Evolutionary conservation across 2,329 filamentous ascomycete species (phyloP).

Genomic region (Endocalyx cinctus): DNA sequence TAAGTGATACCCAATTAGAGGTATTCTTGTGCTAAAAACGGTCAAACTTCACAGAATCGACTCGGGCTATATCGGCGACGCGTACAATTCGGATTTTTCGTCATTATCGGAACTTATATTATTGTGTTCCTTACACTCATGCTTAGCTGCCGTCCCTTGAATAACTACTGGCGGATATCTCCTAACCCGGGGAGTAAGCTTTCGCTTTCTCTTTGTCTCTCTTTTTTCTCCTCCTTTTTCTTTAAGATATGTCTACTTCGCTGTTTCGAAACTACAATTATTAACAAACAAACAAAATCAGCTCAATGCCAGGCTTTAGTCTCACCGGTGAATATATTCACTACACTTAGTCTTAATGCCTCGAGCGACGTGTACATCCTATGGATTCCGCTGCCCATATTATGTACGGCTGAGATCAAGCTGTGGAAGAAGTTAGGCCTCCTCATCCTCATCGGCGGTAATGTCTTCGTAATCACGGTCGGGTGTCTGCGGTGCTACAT

Average conservation of each 20-base stretch:
- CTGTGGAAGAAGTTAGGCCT: constrained; percentile 17
- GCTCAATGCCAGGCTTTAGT: constrained; percentile 7
- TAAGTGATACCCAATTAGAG: too few species aligned
- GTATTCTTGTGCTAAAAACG: too few species aligned
- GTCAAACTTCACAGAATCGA: too few species aligned
- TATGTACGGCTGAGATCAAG: constrained; percentile 15
- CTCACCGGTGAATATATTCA: constrained; percentile 4
- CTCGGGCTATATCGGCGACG: constrained; percentile 28
- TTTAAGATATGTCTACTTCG: too few species aligned
- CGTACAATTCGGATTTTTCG: constrained; percentile 38
- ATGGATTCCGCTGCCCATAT: constrained; percentile 11
- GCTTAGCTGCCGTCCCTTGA: constrained; percentile 47
- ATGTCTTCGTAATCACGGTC: constrained; percentile 11
- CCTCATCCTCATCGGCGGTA: constrained; percentile 9
- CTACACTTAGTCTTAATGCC: constrained; percentile 11
- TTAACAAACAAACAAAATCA: background rate
- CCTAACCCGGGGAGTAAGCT: constrained; percentile 51
- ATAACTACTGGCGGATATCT: constrained; percentile 54
- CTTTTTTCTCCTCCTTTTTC: too few species aligned
- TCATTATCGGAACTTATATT: constrained; percentile 46
- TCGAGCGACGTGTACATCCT: constrained; percentile 14
- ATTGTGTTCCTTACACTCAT: constrained; percentile 45
- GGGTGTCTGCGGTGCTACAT: constrained; percentile 7
- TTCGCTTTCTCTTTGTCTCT: too few species aligned
- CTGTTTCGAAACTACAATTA: too few species aligned